Base-by-base conservation (phyloP, 1,284 basidiomycete genomes). In the Anthracocystis panici-leucophaei region DNA sequence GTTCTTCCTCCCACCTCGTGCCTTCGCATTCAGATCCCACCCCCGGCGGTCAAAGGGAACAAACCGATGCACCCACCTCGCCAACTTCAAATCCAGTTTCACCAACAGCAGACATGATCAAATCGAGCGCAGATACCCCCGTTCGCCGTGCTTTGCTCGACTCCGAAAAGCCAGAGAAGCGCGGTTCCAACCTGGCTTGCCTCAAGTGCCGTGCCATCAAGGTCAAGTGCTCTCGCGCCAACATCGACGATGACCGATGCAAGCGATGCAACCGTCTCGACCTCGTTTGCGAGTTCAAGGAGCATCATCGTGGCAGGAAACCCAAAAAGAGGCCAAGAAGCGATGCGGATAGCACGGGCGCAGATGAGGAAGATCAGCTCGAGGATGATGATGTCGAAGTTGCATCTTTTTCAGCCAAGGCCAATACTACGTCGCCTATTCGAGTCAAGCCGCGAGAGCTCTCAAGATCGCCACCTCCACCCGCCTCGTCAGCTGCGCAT, bases 171-270 rank as follows among this genome's bases (percentile, higher is more conserved):
- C 74, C 74, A 31, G 69, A 72, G 27, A 76, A 76, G 57, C 74
- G 74, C 33, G 74, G 74, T 27, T 72, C 69, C 38, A 76, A 76
- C 23, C 63, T 76, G 11, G 74, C 74, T 10, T 76, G 74, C 33
- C 61, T 76, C 54, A 76, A 72, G 54, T 76, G 74, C 21, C 65
- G 74, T 12, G 74, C 74, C 31, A 76, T 76, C 65, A 76, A 76
- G 53, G 74, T 76, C 29, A 67, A 68, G 16, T 76, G 74, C 46
- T 72, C 74, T 2, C 57, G 68, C 9, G 69, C 74, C 48, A 65
- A 68, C 27, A 59, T 51, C 9, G 41, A 65, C 20, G 74, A 76
- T 25, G 58, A 68, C 14, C 61, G 69, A 12, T 76, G 74, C 63
- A 72, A 72, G 33, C 68, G 74, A 10, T 76, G 74, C 69, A 76